Evolutionary conservation across 1,139 yeast genomes (phyloP), one percentile per base, ranked within the genome.

Genomic region (Yamadazyma mexicana): DNA sequence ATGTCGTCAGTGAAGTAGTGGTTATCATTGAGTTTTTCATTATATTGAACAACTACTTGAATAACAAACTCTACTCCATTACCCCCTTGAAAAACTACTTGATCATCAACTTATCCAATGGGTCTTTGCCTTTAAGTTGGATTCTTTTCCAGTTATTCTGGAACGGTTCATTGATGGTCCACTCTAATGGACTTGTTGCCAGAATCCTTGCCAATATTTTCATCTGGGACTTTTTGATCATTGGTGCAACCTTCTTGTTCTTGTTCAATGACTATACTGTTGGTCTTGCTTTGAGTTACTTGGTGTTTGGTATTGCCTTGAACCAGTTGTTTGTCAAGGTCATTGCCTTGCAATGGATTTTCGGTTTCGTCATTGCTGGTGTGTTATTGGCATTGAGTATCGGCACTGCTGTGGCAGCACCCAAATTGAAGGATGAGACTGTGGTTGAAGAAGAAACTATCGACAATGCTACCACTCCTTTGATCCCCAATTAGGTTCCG

Each of bases 331-430:
- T 81, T 54, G 75, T 79, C 40, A 83, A 78, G 64, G 66, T 77
- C 23, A 73, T 86, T 65, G 92, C 92, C 3, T 70, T 86, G 46
- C 95, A 86, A 64, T 87, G 95, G 95, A 78, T 83, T 48, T 86
- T 86, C 66, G 94, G 89, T 8, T 79, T 83, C 49, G 61, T 75
- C 40, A 84, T 85, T 48, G 66, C 85, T 11, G 81, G 77, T 10
- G 39, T 69, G 29, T 72, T 83, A 57, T 69, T 79, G 43, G 52
- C 79, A 20, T 57, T 73, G 40, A 68, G 82, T 16, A 44, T 77
- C 31, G 57, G 75, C 20, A 70, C 73, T 15, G 69, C 81, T 17
- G 49, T 62, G 38, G 53, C 57, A 31, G 67, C 34, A 31, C 52
- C 52, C 12, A 44, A 37, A 15, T 42, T 46, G 40, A 48, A 37